Base-by-base conservation (phyloP, 495 filamentous ascomycete genomes). In the Corynascus novoguineensis region DNA sequence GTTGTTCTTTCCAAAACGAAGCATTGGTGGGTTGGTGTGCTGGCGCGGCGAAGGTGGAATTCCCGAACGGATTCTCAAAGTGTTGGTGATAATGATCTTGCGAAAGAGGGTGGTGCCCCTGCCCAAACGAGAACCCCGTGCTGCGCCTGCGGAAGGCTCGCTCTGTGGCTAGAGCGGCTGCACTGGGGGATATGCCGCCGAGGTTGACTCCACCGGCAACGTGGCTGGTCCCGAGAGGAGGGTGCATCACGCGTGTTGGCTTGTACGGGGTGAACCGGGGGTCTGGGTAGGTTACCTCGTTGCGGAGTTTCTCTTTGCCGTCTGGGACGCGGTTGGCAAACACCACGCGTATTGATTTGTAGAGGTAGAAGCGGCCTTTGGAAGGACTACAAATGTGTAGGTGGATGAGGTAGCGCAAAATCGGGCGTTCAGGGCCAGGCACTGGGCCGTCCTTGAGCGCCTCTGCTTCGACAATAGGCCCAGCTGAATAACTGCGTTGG, bases 311-410 rank as follows among this genome's bases (percentile, higher is more conserved):
- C 73, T 97, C 93, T 67, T 97, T 97, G 27, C 91, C 93, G 65
- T 99, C 93, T 0, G 95, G 93, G 3, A 97, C 95, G 27, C 93
- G 84, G 68, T 99, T 99, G 51, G 93, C 93, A 70, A 99, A 99
- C 3, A 99, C 93, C 44, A 99, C 90, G 29, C 93, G 83, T 56
- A 97, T 88, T 55, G 80, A 88, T 64, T 92, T 95, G 75, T 97
- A 90, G 3, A 99, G 75, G 61, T 88, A 99, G 70, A 85, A 95
- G 48, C 92, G 85, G 32, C 90, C 90, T 50, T 82, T 85, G 2
- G 84, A 84, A 9, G 92, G 85, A 67, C 87, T 90, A 68, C 92
- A 97, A 40, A 99, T 93, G 63, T 97, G 90, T 27, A 99, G 67
- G 68, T 99, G 93, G 51, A 96, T 83, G 17, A 99, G 78, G 72